These are phyloP conservation scores for Cantharellus anzutake DNA, from an alignment of 768 basidiomycete species.

Conservation along the genomic window DNA sequence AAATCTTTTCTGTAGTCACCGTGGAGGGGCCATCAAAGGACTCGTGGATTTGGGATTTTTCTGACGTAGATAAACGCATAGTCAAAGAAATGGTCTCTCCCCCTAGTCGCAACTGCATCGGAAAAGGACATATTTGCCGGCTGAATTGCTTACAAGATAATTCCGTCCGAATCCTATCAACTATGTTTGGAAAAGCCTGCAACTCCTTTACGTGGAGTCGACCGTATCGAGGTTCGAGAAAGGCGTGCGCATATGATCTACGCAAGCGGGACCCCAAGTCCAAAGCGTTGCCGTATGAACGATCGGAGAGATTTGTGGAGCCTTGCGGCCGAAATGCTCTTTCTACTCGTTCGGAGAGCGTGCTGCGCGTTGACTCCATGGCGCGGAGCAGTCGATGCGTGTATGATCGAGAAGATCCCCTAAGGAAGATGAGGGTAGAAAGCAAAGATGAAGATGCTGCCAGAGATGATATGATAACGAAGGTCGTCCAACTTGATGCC, in stretches of 20 bases:
- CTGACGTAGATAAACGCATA: not conserved
- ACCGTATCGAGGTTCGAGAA: conserved; percentile 28
- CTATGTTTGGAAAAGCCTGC: conserved; percentile 24
- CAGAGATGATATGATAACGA: not conserved
- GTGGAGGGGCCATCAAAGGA: not conserved
- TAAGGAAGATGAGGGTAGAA: conserved; percentile 20
- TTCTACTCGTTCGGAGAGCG: not conserved
- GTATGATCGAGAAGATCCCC: conserved; percentile 19
- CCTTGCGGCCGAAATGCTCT: not conserved
- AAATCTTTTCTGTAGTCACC: not conserved
- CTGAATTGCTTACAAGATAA: conserved; percentile 21
- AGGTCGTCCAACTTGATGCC: not conserved
- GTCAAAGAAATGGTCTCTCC: not conserved
- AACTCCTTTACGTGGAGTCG: conserved; percentile 25
- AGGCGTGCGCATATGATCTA: conserved; percentile 25
- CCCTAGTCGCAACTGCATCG: not conserved
- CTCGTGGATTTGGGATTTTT: not conserved
- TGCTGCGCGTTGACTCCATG: conserved; percentile 11
- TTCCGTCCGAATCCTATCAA: conserved; percentile 29
- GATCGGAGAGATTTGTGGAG: not conserved
- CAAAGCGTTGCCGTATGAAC: conserved; percentile 12
- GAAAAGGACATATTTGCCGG: not conserved
- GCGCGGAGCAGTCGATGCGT: conserved; percentile 14
- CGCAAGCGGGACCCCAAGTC: conserved; percentile 21
- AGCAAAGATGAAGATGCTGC: not conserved